Evolutionary conservation across 306 rosid genomes (phyloP).

Genomic region (Alnus glutinosa): DNA sequence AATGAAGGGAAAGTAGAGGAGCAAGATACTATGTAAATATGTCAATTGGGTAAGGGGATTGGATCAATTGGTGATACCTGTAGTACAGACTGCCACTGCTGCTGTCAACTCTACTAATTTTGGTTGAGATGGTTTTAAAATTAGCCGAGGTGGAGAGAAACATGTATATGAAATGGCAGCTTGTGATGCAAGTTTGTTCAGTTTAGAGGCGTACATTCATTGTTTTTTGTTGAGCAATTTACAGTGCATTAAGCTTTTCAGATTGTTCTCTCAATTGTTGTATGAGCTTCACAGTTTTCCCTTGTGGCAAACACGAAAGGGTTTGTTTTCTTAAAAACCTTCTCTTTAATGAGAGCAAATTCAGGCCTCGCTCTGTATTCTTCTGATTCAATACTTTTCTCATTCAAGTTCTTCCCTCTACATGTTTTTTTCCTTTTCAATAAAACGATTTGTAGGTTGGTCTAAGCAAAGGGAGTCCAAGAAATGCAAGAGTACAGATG

Average conservation of each 20-base stretch:
- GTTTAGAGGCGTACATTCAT: conserved; percentile 36
- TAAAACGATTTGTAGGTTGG: background rate
- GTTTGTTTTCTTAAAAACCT: conserved; percentile 18
- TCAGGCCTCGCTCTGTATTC: background rate
- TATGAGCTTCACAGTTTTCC: conserved; percentile 47
- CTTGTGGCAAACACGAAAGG: conserved; percentile 7
- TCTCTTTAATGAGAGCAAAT: conserved; percentile 14
- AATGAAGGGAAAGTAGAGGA: conserved; percentile 45
- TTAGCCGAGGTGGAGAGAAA: conserved; percentile 33
- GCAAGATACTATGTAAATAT: conserved; percentile 67
- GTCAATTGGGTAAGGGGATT: conserved; percentile 38
- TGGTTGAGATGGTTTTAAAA: conserved; percentile 39
- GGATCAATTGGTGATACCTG: conserved; percentile 36
- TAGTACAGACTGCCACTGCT: conserved; percentile 38
- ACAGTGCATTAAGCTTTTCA: conserved; percentile 31
- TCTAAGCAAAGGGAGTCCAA: background rate
- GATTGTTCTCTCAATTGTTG: conserved; percentile 35
- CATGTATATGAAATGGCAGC: conserved; percentile 58
- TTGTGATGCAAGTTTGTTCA: conserved; percentile 39
- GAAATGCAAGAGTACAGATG: background rate
- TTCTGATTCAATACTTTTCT: background rate
- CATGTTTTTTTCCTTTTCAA: background rate
- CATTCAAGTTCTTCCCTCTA: background rate
- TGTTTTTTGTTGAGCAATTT: conserved; percentile 44
- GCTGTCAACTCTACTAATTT: conserved; percentile 35